Conservation (phyloP, 768 basidiomycete species). For the Mycena epipterygia region DNA sequence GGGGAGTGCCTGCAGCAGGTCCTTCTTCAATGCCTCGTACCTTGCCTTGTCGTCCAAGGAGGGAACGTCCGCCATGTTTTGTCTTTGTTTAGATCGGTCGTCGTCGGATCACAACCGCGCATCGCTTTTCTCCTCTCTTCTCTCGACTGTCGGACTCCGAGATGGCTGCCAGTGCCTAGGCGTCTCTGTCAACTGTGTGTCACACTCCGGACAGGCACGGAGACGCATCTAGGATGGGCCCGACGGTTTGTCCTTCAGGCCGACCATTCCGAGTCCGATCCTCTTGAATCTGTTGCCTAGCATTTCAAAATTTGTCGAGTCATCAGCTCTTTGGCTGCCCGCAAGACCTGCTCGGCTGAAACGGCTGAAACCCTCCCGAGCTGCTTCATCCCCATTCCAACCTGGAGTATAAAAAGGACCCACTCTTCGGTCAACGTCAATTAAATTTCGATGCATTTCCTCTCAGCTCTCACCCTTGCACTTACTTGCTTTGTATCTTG, state of each 20-base stretch:
- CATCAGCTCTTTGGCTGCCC: no score
- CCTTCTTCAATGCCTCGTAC: conserved; percentile 82
- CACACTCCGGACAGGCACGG: neutral
- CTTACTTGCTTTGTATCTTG: conserved; percentile 1
- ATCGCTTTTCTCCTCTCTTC: no score
- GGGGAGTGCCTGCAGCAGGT: conserved; percentile 78
- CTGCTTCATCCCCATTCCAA: neutral
- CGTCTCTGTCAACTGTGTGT: no score
- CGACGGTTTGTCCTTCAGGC: neutral
- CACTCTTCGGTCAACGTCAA: neutral
- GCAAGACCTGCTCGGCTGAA: neutral
- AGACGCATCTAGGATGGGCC: neutral
- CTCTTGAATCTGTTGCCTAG: no score
- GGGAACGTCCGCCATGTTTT: conserved; percentile 31
- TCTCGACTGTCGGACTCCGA: no score
- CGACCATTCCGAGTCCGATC: neutral
- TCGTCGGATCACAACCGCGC: no score
- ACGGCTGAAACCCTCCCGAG: neutral
- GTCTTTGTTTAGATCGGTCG: neutral
- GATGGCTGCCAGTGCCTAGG: no score
- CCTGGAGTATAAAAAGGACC: neutral
- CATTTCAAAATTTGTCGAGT: no score
- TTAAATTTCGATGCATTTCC: neutral
- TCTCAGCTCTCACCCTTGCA: neutral
- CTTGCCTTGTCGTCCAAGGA: conserved; percentile 73